Evolutionary conservation across 257 asterid species (phyloP).

Genomic region (Solanum etuberosum): DNA sequence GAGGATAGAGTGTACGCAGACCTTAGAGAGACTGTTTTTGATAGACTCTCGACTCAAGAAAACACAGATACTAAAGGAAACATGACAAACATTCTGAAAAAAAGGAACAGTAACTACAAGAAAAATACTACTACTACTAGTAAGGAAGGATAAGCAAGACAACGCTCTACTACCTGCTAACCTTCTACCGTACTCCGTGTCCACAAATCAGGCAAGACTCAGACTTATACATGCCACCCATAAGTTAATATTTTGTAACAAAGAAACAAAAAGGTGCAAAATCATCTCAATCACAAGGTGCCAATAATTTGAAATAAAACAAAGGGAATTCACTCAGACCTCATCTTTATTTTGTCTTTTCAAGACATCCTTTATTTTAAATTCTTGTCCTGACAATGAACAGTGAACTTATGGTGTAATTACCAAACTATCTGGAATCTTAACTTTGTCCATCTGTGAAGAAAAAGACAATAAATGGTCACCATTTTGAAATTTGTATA

Average conservation of each 20-base stretch:
- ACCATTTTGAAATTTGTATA: slow-evolving; percentile 30
- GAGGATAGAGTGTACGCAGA: neutral
- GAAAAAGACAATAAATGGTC: slow-evolving; percentile 50
- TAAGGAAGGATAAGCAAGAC: neutral
- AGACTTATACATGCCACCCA: neutral
- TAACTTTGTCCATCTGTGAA: slow-evolving; percentile 39
- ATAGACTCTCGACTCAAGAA: neutral
- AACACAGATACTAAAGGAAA: neutral
- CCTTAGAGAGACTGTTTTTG: neutral
- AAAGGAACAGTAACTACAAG: neutral
- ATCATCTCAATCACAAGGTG: neutral
- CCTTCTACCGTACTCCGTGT: neutral
- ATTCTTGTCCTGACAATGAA: neutral
- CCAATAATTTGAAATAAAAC: neutral
- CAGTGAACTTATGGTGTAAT: neutral
- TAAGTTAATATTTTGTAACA: neutral
- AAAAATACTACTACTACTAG: neutral
- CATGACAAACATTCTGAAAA: neutral
- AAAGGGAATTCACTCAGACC: neutral
- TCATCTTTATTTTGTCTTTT: neutral
- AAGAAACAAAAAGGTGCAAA: neutral
- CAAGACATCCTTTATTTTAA: neutral
- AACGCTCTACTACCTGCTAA: neutral
- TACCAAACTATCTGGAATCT: slow-evolving; percentile 29
- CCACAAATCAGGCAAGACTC: neutral